These are phyloP conservation scores for Fusarium sacchari DNA, from an alignment of 2,329 filamentous ascomycete species.

Conservation along the genomic window DNA sequence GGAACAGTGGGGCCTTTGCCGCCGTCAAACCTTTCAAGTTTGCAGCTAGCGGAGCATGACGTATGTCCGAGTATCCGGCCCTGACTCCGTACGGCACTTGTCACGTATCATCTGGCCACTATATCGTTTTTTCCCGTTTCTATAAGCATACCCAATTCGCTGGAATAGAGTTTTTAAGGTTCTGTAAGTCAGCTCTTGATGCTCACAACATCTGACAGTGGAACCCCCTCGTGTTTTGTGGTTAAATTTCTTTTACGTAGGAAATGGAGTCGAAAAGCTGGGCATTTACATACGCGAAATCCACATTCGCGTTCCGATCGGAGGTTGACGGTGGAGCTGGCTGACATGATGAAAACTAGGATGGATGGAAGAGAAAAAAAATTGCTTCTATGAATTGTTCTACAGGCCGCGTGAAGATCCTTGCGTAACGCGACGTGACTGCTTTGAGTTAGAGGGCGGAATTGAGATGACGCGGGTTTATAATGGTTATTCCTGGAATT, in stretches of 20 bases:
- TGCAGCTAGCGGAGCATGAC: not conserved
- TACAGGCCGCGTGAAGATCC: conserved; percentile 3
- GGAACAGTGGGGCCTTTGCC: not conserved
- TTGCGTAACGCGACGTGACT: not conserved
- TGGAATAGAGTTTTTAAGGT: not conserved
- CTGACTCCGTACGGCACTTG: not conserved
- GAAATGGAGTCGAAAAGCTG: conserved; percentile 34
- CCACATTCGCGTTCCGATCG: conserved; percentile 20
- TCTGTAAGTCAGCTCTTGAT: not conserved
- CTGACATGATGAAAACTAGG: conserved; percentile 29
- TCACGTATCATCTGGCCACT: not conserved
- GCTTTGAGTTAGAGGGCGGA: not conserved
- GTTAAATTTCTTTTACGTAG: conserved; percentile 40
- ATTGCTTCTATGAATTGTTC: conserved; percentile 16
- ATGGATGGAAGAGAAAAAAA: not conserved
- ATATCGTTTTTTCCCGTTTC: not conserved
- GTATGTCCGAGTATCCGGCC: not conserved
- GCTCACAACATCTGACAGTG: not conserved
- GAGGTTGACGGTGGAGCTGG: conserved; percentile 14
- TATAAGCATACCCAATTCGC: not conserved
- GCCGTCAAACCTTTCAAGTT: conserved; percentile 12
- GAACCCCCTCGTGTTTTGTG: conserved; percentile 16
- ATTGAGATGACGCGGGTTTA: not conserved
- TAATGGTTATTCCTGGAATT: not conserved
- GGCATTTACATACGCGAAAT: conserved; percentile 27